Conservation (phyloP, 495 filamentous ascomycete genomes). For the Bacidia rubella region DNA sequence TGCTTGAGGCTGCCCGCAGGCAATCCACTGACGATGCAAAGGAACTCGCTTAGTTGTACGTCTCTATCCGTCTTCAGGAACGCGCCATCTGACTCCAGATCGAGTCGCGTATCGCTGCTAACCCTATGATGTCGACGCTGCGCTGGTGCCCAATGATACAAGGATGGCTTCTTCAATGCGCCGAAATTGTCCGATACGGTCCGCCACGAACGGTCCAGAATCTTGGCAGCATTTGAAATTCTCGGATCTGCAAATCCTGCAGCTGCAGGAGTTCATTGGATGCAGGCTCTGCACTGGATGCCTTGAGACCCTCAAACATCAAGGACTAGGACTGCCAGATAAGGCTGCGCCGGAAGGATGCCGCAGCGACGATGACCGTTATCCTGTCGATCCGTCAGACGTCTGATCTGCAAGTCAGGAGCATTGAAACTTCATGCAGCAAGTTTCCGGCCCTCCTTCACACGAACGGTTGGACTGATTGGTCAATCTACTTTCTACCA, state of each 20-base stretch:
- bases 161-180: neutral
- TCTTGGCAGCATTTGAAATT: neutral
- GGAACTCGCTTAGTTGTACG: too few relatives aligned
- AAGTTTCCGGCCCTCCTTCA: neutral
- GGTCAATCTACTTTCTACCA: neutral
- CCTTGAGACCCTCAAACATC: neutral
- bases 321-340: neutral
- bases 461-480: neutral
- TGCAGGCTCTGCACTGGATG: neutral
- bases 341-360: conserved; percentile 1
- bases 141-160: neutral
- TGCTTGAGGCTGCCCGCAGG: too few relatives aligned
- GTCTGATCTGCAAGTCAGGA: neutral
- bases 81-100: too few relatives aligned
- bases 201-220: neutral
- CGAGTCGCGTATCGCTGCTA: neutral
- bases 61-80: too few relatives aligned
- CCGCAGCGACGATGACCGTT: neutral
- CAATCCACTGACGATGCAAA: too few relatives aligned
- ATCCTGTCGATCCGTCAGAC: neutral
- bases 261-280: neutral
- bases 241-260: neutral
- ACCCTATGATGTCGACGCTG: neutral
- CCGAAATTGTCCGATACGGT: neutral
- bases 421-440: neutral